Conservation (phyloP, 768 basidiomycete species). For the Mycena rosella region DNA sequence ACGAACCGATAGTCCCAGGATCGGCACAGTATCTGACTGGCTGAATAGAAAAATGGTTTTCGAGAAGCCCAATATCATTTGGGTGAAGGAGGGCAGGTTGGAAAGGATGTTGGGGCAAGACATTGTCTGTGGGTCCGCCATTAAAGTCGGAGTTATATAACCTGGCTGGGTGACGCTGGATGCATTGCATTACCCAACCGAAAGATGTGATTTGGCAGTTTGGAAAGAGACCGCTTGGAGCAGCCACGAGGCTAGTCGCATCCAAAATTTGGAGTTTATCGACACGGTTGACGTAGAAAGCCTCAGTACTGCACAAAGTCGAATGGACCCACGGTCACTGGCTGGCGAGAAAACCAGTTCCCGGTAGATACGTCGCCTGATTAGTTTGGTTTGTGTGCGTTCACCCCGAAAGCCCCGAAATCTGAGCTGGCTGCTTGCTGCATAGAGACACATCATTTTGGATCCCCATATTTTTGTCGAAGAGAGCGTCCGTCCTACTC, state of each 20-base stretch:
- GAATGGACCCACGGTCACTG: neutral
- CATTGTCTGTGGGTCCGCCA: neutral
- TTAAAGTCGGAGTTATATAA: neutral
- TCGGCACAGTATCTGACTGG: constrained; percentile 27
- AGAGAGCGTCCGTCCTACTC: no score
- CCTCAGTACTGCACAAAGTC: no score
- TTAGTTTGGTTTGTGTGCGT: no score
- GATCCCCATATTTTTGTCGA: no score
- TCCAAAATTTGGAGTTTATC: no score
- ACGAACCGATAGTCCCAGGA: constrained; percentile 29
- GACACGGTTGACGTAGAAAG: no score
- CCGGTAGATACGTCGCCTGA: no score
- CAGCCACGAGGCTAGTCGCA: no score
- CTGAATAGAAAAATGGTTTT: constrained; percentile 27
- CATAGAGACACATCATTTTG: no score
- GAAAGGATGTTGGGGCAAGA: neutral
- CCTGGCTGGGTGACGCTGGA: neutral
- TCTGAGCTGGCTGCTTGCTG: no score
- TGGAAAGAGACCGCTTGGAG: no score
- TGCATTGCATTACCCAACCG: neutral
- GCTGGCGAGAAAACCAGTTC: neutral
- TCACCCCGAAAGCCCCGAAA: no score
- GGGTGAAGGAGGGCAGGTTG: neutral
- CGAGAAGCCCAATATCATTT: constrained; percentile 13
- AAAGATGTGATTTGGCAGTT: neutral